Conservation (phyloP, 139 green algal genomes). For the Micromonas pusilla region DNA sequence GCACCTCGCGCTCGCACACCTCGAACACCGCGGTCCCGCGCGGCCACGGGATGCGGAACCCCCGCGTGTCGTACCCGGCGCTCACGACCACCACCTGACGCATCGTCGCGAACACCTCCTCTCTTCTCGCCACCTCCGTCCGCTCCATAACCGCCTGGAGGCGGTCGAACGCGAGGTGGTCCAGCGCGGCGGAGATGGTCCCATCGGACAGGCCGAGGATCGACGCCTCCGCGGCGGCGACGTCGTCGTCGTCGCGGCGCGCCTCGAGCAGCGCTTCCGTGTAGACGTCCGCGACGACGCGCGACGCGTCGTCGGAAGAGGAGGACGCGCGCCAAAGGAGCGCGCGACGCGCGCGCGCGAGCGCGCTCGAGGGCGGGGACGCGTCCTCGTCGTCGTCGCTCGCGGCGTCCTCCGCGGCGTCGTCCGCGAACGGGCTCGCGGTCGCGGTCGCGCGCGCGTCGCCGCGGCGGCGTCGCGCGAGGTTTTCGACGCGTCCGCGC, state of each 20-base stretch:
- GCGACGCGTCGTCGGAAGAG: not conserved
- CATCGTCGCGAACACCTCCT: not conserved
- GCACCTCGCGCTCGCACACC: not conserved
- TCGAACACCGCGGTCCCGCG: slow-evolving; percentile 17
- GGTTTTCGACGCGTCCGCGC: too few relatives aligned
- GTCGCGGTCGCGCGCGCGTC: too few relatives aligned
- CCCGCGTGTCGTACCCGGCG: slow-evolving; percentile 1
- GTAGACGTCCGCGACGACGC: slow-evolving; percentile 9
- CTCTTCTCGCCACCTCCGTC: not conserved
- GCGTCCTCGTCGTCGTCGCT: not conserved
- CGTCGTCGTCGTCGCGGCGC: not conserved
- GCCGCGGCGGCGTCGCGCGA: too few relatives aligned
- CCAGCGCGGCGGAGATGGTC: not conserved
- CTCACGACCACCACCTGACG: not conserved
- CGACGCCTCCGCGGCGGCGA: not conserved
- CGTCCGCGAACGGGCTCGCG: not conserved
- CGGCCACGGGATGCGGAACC: slow-evolving; percentile 5
- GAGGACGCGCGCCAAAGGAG: not conserved
- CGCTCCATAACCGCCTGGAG: not conserved
- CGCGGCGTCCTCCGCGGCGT: not conserved
- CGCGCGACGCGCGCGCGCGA: not conserved
- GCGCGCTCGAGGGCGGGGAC: not conserved
- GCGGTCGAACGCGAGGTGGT: not conserved
- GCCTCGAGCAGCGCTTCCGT: not conserved
- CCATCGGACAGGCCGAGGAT: not conserved